Conservation (phyloP, 306 rosid genomes). For the Elaeagnus macrophylla region DNA sequence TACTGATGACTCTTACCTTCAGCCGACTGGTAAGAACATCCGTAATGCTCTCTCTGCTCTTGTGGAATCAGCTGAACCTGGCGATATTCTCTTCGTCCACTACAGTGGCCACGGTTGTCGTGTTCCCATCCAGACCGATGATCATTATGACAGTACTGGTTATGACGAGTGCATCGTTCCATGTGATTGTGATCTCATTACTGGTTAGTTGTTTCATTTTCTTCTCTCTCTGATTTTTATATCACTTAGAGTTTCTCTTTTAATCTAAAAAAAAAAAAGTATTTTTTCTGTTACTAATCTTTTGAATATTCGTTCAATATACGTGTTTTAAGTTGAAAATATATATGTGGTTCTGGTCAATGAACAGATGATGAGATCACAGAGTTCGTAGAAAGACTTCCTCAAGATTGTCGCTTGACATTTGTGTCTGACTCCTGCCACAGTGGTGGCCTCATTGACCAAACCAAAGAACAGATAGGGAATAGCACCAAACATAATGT, state of each 20-base stretch:
- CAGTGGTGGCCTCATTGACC: slow-evolving; percentile 72
- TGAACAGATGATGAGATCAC: slow-evolving; percentile 71
- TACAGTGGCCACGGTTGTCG: slow-evolving; percentile 88
- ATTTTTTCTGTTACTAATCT: too few relatives aligned
- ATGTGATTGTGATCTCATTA: slow-evolving; percentile 71
- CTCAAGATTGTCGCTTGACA: slow-evolving; percentile 48
- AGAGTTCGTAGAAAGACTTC: slow-evolving; percentile 41
- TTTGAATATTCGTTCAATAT: too few relatives aligned
- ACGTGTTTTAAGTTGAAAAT: too few relatives aligned
- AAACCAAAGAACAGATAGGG: slow-evolving; percentile 66
- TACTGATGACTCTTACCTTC: slow-evolving; percentile 51
- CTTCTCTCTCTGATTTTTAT: neutral
- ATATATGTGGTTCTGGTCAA: too few relatives aligned
- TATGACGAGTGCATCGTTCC: slow-evolving; percentile 93
- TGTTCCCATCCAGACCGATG: slow-evolving; percentile 86
- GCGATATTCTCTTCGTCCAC: slow-evolving; percentile 64
- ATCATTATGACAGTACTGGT: slow-evolving; percentile 63
- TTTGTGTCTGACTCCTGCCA: slow-evolving; percentile 80
- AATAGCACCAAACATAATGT: slow-evolving; percentile 35
- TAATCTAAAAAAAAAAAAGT: too few relatives aligned
- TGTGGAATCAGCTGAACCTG: slow-evolving; percentile 42
- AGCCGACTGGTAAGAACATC: slow-evolving; percentile 76
- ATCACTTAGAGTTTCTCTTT: too few relatives aligned
- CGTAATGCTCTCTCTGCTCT: slow-evolving; percentile 46
- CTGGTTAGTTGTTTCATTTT: slow-evolving; percentile 27